Evolutionary conservation across 2,329 filamentous ascomycete genomes (phyloP), one percentile per base, ranked within the genome.

Genomic region (Fusarium longipes): DNA sequence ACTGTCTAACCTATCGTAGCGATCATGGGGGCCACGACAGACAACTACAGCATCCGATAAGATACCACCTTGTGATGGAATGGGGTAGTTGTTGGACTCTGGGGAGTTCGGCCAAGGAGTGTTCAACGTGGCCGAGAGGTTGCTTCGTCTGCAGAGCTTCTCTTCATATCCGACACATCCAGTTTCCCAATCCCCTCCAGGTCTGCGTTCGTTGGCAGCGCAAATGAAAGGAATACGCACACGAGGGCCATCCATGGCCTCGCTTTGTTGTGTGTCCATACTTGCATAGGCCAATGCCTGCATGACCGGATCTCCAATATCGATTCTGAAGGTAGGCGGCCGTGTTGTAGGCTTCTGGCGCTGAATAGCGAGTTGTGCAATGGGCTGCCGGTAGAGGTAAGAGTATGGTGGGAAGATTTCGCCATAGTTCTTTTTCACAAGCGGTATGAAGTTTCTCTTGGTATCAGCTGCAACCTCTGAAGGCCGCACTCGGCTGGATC

Each of bases 151-250:
- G 73, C 91, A 92, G 35, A 94, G 84, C 68, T 89, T 89, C 77
- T 93, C 91, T 79, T 82, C 81, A 62, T 82, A 81, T 32, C 80
- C 80, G 4, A 79, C 76, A 14, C 79, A 82, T 63, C 83, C 84
- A 8, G 85, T 90, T 71, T 93, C 91, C 91, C 91, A 94, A 74
- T 93, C 91, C n/a, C 91, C 91, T 11, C 91, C 91, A 1, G 91
- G 85, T 35, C 90, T 84, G 74, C 90, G 91, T 75, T 93, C 91
- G 78, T 93, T 92, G 45, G 91, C 91, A 55, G 88, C 86, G 68
- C 90, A 92, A 64, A 93, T 86, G 59, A 92, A 89, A 1, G 89
- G 88, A 55, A 92, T 84, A 4, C 80, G 77, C 35, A 80, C 72
- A 48, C 77, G 71, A 30, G 71, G 57, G 6, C 76, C 77, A 24